Base-by-base conservation (phyloP, 2,329 filamentous ascomycete genomes). In the Torrubiella hemipterigena region DNA sequence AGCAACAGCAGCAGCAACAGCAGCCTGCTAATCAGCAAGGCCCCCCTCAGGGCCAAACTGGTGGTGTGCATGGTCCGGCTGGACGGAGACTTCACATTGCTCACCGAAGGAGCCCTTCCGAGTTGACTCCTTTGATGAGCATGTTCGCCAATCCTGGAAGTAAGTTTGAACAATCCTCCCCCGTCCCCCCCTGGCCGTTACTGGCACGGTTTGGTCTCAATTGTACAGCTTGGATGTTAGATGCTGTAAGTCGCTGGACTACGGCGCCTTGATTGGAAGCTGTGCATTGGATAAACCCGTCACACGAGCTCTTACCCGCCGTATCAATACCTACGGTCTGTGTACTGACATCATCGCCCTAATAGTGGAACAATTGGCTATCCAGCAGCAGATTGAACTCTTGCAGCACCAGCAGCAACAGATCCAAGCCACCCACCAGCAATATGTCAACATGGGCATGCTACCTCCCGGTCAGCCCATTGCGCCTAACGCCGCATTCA, bases 341-440 rank as follows among this genome's bases (percentile, higher is more conserved):
- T 25, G 28, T 27, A 29, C 34, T 41, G 27, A 38, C 32, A 17
- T 28, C 17, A 27, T 28, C 34, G 36, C 38, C 36, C 35, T 33
- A 39, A 29, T 48, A 93, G 87, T 95, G 83, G 89, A 95, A 67
- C 87, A 95, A 72, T 75, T 94, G 54, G 85, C 85, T 53, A 87
- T 96, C 55, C 87, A 94, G 64, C 89, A 95, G 66, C 89, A 96
- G 63, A 95, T 96, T 52, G 89, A 96, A 62, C 73, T 93, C 53
- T 71, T 96, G 51, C 89, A 96, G 65, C 86, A 94, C 57, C 91
- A 96, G 58, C 91, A 96, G 56, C 87, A 96, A 59, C 87, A 95
- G 56, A 93, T 96, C 52, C 84, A 93, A 61, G 85, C 85, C 47
- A 91, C 85, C 42, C 86, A 95, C 52, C 87, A 95, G 61, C 89